Evolutionary conservation across 305 asterid species (phyloP), one percentile per base, ranked within the genome.

Genomic region (Fraxinus albicans): DNA sequence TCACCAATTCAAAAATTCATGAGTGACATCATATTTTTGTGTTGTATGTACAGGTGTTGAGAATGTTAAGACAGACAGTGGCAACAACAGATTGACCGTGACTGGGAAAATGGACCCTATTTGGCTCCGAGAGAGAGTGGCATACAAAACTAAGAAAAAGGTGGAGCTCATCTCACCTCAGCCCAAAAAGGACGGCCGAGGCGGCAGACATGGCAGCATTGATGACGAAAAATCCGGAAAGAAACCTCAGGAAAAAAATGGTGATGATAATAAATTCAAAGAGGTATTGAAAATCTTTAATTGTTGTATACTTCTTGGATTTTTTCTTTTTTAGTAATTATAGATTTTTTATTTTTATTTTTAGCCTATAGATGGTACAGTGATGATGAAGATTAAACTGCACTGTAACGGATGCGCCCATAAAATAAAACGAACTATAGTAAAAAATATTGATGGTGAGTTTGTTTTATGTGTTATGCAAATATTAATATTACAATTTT

Each of bases 31-130:
- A 55, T 55, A 6, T 19, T 53, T 53, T 17, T 53, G 21, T n/a
- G 8, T 53, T 17, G 9, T n/a, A n/a, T 67, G 34, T 84, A 86
- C 83, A 95, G 98, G 95, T 58, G 99, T 94, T 82, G 94, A 91
- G 88, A 90, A 91, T 77, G 98, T 91, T 83, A 93, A 89, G 84
- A 84, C 92, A 4, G 98, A 95, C 65, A 84, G 86, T 65, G 85
- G 27, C 5, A 83, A 83, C 77, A 88, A 91, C 87, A 93, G 93
- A 86, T 83, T 95, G 90, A 95, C 89, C 3, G 94, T 94, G 88
- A 89, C 86, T 82, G 98, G 98, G 87, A 91, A 92, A 81, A 94
- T 93, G 84, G 99, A 92, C 89, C 94, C 98, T 72, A 58, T 86
- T 31, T 90, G 91, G 92, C 92, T 95, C 80, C 91, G 91, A 15